phyloP scores from a whole-genome alignment of 345 rosid genomes.

The Syzygium aqueum region DNA sequence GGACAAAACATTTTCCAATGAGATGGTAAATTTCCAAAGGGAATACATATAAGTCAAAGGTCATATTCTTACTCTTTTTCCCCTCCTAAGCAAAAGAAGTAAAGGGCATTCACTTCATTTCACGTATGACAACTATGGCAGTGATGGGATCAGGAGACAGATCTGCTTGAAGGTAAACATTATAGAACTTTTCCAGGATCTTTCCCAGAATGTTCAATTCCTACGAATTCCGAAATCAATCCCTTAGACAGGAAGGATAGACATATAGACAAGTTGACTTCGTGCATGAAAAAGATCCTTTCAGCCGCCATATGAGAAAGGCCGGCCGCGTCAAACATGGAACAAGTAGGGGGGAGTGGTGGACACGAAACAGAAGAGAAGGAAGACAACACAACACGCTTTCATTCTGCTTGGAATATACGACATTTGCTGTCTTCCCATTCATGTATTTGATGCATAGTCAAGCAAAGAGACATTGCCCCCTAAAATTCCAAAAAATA shows the following conservation, averaged over 20 bases:
- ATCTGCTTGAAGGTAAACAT: not conserved
- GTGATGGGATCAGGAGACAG: not conserved
- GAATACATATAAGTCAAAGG: too few species aligned
- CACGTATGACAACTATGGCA: not conserved
- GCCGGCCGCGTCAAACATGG: not conserved
- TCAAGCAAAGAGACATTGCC: constrained; percentile 56
- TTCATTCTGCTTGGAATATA: not conserved
- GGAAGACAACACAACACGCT: not conserved
- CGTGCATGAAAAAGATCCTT: not conserved
- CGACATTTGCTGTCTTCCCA: constrained; percentile 11
- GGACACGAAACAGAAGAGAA: not conserved
- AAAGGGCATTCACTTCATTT: too few species aligned
- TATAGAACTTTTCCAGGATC: not conserved
- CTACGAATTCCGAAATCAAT: not conserved
- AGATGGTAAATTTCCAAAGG: not conserved
- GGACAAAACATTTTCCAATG: not conserved
- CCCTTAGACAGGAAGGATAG: not conserved
- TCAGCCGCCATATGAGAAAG: not conserved
- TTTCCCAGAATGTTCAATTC: not conserved
- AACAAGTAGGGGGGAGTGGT: not conserved
- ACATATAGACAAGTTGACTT: not conserved
- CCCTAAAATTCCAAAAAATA: constrained; percentile 15
- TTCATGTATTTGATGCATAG: constrained; percentile 23
- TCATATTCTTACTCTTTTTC: too few species aligned
- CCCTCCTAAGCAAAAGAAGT: too few species aligned